These are phyloP conservation scores for Colletotrichum eleusines DNA, from an alignment of 2,329 filamentous ascomycete genomes.

Conservation along the genomic window DNA sequence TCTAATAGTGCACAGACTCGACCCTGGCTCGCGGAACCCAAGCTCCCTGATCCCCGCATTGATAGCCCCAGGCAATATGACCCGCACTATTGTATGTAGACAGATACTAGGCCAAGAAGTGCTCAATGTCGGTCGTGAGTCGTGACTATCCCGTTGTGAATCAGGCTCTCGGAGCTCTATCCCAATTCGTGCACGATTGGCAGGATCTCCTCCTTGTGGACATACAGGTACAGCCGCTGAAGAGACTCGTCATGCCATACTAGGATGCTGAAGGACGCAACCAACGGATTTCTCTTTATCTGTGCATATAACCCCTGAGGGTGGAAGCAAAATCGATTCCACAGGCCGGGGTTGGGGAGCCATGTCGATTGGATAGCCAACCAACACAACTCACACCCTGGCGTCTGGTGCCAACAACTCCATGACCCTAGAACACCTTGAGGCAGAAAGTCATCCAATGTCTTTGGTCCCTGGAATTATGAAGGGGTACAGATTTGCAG, in stretches of 20 bases:
- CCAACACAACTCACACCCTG: neutral
- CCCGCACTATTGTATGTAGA: too few species aligned
- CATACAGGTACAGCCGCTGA: too few species aligned
- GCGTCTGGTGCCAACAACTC: neutral
- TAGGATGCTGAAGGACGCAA: neutral
- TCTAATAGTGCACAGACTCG: neutral
- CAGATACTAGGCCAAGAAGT: neutral
- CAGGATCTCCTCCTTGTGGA: too few species aligned
- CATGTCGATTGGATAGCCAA: neutral
- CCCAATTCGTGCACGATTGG: too few species aligned
- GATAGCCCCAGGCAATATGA: neutral
- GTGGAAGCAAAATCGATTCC: neutral
- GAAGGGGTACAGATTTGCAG: neutral
- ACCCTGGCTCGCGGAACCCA: neutral
- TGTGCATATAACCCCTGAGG: slow-evolving; percentile 1
- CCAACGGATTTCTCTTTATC: neutral
- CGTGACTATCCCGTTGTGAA: too few species aligned
- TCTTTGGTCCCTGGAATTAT: neutral
- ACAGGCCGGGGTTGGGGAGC: neutral
- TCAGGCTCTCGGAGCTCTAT: too few species aligned
- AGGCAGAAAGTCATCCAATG: neutral
- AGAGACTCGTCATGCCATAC: too few species aligned
- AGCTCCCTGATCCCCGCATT: neutral
- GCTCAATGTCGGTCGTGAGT: neutral
- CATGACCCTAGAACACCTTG: neutral